Evolutionary conservation across 2,329 filamentous ascomycete genomes (phyloP).

Genomic region (Aspergillus sp.): DNA sequence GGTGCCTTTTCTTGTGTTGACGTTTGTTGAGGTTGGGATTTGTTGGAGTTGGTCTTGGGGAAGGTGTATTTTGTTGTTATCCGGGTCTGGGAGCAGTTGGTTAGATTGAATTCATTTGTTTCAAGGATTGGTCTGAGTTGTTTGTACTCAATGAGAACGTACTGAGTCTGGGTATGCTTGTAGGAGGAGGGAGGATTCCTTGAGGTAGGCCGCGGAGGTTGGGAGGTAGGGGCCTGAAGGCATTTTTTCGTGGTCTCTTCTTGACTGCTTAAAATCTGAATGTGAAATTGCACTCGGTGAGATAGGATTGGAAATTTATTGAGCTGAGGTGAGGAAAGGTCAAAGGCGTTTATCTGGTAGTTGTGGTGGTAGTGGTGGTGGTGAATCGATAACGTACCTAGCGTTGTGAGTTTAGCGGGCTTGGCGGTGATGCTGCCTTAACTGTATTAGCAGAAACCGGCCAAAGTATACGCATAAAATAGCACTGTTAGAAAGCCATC

Average conservation of each 20-base stretch:
- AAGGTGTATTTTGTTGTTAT: slow-evolving; percentile 93
- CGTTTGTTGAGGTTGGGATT: slow-evolving; percentile 30
- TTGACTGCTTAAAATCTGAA: not conserved
- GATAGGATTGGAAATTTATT: not conserved
- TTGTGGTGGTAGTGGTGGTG: not conserved
- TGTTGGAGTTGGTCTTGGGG: slow-evolving; percentile 30
- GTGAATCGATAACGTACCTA: too few relatives aligned
- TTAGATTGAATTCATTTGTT: slow-evolving; percentile 5
- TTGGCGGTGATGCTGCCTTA: not conserved
- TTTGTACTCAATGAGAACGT: slow-evolving; percentile 37
- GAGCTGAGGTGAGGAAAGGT: not conserved
- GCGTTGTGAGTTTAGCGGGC: not conserved
- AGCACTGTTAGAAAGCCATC: too few relatives aligned
- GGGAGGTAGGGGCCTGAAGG: slow-evolving; percentile 60
- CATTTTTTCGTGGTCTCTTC: slow-evolving; percentile 53
- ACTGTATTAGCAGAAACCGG: not conserved
- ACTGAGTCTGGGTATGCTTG: slow-evolving; percentile 84
- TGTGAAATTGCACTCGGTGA: not conserved
- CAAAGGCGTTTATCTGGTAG: not conserved
- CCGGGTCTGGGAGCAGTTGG: slow-evolving; percentile 63
- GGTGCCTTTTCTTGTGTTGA: slow-evolving; percentile 16
- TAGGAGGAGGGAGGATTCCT: slow-evolving; percentile 80
- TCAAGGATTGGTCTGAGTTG: not conserved
- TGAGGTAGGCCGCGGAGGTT: slow-evolving; percentile 87
- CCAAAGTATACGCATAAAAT: too few relatives aligned